phyloP scores from a whole-genome alignment of 208 protist species.

The Porcisia deanei region DNA sequence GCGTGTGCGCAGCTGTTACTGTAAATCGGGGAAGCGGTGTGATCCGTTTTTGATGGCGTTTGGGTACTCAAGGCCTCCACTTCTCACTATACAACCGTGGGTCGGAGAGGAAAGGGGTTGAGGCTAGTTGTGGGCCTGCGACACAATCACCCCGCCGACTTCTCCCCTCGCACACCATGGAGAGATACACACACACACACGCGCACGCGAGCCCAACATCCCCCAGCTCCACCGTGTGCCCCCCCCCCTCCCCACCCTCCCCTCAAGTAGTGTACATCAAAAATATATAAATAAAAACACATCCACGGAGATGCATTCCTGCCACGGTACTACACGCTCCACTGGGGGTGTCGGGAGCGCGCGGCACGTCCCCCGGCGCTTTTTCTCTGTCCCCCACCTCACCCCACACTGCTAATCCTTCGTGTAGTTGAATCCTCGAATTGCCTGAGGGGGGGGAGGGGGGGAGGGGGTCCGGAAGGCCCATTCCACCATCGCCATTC shows the following conservation, averaged over 20 bases:
- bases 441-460: too few species aligned
- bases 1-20: background rate
- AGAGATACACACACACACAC: background rate
- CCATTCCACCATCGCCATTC: too few species aligned
- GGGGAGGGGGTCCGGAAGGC: too few species aligned
- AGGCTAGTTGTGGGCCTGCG: background rate
- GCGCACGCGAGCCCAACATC: background rate
- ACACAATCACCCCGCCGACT: background rate
- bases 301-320: background rate
- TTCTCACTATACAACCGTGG: background rate
- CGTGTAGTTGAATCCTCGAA: too few species aligned
- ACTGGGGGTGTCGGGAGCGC: too few species aligned
- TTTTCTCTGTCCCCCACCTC: too few species aligned
- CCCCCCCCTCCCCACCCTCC: background rate
- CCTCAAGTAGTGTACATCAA: slow-evolving; percentile 15
- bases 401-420: too few species aligned
- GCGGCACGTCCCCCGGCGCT: too few species aligned
- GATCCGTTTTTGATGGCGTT: background rate
- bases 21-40: background rate
- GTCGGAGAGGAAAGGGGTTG: background rate
- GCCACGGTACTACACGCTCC: background rate
- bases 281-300: background rate
- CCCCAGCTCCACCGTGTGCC: background rate
- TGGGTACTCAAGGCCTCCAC: background rate
- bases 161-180: background rate